These are phyloP conservation scores for Saccharomycopsis fodiens DNA, from an alignment of 805 yeast species.

Conservation along the genomic window DNA sequence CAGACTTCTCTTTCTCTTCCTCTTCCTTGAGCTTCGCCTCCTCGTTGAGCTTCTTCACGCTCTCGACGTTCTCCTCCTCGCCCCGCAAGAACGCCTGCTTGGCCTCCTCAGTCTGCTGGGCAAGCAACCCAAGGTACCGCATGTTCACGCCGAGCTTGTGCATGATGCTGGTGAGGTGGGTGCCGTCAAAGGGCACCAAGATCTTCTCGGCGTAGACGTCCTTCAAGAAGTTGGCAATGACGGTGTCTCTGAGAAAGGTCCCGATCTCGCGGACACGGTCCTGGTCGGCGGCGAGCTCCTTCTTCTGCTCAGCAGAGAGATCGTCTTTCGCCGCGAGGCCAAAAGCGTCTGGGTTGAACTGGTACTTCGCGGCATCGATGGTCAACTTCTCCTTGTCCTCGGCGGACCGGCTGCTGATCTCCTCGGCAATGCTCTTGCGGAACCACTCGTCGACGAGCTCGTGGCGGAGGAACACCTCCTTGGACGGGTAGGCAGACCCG, in stretches of 20 bases:
- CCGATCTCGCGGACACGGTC: constrained; percentile 60
- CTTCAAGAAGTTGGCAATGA: constrained; percentile 56
- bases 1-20: constrained; percentile 25
- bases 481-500: constrained; percentile 65
- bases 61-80: constrained; percentile 22
- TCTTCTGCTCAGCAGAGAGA: constrained; percentile 30
- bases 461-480: constrained; percentile 67
- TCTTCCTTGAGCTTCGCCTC: constrained; percentile 28
- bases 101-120: constrained; percentile 28
- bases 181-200: constrained; percentile 74
- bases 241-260: constrained; percentile 45
- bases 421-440: constrained; percentile 53
- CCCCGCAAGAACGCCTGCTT: constrained; percentile 10
- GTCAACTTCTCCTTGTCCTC: constrained; percentile 36
- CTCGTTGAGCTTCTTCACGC: constrained; percentile 28
- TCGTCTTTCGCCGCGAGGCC: constrained; percentile 29
- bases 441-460: constrained; percentile 94
- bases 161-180: constrained; percentile 56
- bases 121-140: constrained; percentile 74
- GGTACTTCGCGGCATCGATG: constrained; percentile 44
- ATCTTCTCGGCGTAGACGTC: constrained; percentile 40
- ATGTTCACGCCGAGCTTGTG: constrained; percentile 83
- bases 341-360: constrained; percentile 77
- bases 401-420: constrained; percentile 43
- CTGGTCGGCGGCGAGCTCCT: constrained; percentile 42